These are phyloP conservation scores for Domatiomyces catenatus DNA, from an alignment of 2,329 filamentous ascomycete genomes.

Conservation along the genomic window DNA sequence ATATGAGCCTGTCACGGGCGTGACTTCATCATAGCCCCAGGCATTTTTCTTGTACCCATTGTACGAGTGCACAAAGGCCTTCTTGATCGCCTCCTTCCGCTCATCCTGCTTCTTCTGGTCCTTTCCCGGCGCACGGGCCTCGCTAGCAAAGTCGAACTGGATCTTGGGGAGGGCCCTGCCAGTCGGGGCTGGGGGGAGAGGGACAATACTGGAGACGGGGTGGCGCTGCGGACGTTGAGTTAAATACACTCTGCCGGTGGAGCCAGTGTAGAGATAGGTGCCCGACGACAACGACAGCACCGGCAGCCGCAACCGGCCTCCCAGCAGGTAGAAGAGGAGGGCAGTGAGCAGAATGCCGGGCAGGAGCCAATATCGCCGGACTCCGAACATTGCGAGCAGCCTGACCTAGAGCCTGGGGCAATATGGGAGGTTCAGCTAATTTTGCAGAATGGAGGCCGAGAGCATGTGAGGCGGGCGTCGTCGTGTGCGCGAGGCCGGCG, in stretches of 20 bases:
- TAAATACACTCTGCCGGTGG: slow-evolving; percentile 7
- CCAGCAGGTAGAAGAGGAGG: slow-evolving; percentile 12
- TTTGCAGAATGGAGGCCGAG: neutral
- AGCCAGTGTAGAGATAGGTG: neutral
- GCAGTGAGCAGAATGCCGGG: slow-evolving; percentile 11
- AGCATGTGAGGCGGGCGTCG: neutral
- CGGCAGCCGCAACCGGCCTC: neutral
- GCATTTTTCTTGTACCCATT: slow-evolving; percentile 45
- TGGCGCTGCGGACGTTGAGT: slow-evolving; percentile 12
- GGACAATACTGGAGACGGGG: slow-evolving; percentile 8
- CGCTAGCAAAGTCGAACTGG: slow-evolving; percentile 12
- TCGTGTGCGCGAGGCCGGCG: no score
- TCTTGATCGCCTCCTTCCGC: slow-evolving; percentile 33
- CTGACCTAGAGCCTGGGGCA: neutral
- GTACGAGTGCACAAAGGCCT: slow-evolving; percentile 43
- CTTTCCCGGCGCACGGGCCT: slow-evolving; percentile 6
- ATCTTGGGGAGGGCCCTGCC: slow-evolving; percentile 13
- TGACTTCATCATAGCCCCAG: slow-evolving; percentile 50
- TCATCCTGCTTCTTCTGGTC: slow-evolving; percentile 6
- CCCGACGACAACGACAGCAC: neutral
- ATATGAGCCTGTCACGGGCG: slow-evolving; percentile 37
- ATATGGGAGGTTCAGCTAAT: neutral
- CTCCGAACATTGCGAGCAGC: slow-evolving; percentile 9
- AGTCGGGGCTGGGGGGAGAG: slow-evolving; percentile 9
- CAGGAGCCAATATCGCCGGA: slow-evolving; percentile 13